These are phyloP conservation scores for Theobroma grandiflorum DNA, from an alignment of 441 rosid genomes.

Conservation along the genomic window DNA sequence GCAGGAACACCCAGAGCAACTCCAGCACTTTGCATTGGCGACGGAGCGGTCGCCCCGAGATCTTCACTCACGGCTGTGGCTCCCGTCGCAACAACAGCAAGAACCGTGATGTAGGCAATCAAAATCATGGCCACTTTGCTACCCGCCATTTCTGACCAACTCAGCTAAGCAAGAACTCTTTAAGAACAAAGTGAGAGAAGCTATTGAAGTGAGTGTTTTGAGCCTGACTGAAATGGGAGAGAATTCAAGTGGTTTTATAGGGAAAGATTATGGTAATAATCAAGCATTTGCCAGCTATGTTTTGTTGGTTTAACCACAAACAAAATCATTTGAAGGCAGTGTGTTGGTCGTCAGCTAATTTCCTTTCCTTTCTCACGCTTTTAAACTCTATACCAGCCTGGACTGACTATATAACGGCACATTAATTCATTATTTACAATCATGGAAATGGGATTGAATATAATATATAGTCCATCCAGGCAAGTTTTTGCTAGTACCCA, in stretches of 20 bases:
- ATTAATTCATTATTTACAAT: background rate
- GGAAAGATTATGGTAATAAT: conserved; percentile 7
- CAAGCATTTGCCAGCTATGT: conserved; percentile 32
- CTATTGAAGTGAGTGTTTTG: background rate
- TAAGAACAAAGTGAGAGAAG: background rate
- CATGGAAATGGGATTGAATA: background rate
- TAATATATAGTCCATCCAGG: background rate
- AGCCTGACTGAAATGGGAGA: conserved; percentile 4
- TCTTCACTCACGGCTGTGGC: conserved; percentile 34
- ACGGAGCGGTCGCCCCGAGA: conserved; percentile 38
- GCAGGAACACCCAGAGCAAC: conserved; percentile 35
- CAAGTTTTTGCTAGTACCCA: background rate
- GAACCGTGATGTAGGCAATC: conserved; percentile 34
- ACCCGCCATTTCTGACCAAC: conserved; percentile 35
- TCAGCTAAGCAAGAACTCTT: background rate
- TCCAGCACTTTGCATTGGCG: conserved; percentile 42
- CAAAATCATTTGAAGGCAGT: conserved; percentile 36
- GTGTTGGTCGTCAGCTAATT: conserved; percentile 27
- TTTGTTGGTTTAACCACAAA: conserved; percentile 39
- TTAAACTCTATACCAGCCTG: conserved; percentile 30
- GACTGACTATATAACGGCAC: conserved; percentile 9
- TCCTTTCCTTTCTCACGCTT: background rate
- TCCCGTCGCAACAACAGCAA: conserved; percentile 22
- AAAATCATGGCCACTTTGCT: conserved; percentile 34
- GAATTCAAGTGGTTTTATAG: conserved; percentile 23